These are phyloP conservation scores for Sugiyamaella floridensis DNA, from an alignment of 805 yeast species.

Conservation along the genomic window DNA sequence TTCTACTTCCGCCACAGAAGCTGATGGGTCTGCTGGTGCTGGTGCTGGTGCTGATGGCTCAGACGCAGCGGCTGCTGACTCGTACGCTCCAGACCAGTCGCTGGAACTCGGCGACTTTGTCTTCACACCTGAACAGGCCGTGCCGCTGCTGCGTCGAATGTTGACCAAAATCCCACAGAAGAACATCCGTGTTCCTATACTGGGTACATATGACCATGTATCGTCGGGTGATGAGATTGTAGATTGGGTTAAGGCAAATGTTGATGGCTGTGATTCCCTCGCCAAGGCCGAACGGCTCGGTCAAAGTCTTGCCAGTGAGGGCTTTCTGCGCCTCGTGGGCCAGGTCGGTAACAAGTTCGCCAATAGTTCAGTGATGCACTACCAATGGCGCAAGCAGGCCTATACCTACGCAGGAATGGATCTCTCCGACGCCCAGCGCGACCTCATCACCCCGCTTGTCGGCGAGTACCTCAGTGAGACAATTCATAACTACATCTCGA, in stretches of 20 bases:
- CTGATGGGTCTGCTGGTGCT: not conserved
- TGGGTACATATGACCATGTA: slow-evolving; percentile 60
- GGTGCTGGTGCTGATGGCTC: slow-evolving; percentile 7
- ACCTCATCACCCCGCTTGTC: slow-evolving; percentile 19
- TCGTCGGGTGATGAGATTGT: slow-evolving; percentile 56
- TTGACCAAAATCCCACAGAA: slow-evolving; percentile 45
- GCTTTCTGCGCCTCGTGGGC: slow-evolving; percentile 59
- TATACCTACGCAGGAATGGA: slow-evolving; percentile 45
- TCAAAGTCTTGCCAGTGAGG: slow-evolving; percentile 57
- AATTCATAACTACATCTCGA: slow-evolving; percentile 22
- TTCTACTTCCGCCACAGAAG: not conserved
- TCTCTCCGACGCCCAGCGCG: slow-evolving; percentile 8
- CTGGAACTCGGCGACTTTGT: slow-evolving; percentile 27
- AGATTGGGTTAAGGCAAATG: slow-evolving; percentile 48
- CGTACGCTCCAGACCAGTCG: slow-evolving; percentile 9
- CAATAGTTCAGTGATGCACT: slow-evolving; percentile 63
- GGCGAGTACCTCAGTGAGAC: slow-evolving; percentile 29
- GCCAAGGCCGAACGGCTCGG: slow-evolving; percentile 67
- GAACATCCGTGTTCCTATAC: slow-evolving; percentile 55
- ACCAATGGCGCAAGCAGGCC: slow-evolving; percentile 75
- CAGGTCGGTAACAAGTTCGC: slow-evolving; percentile 54
- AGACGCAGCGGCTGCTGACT: slow-evolving; percentile 1
- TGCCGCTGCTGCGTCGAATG: slow-evolving; percentile 37
- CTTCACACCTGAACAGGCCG: slow-evolving; percentile 36
- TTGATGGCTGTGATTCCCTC: slow-evolving; percentile 36